These are phyloP conservation scores for Veloboletus limbatus DNA, from an alignment of 1,284 basidiomycete genomes.

Conservation along the genomic window DNA sequence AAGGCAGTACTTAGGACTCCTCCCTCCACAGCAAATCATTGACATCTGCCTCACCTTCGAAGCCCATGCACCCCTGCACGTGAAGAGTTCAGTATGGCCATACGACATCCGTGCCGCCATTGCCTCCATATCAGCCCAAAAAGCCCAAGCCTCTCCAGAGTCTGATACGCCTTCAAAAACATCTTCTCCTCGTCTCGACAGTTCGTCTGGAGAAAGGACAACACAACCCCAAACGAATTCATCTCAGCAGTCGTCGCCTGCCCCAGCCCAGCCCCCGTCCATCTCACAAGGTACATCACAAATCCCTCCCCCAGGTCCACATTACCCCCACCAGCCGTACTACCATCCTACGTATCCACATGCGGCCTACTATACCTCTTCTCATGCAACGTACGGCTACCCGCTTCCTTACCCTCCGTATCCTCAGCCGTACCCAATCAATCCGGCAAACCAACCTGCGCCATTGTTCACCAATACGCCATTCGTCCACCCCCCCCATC, in stretches of 20 bases:
- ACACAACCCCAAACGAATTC: conserved; percentile 22
- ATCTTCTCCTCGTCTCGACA: conserved; percentile 9
- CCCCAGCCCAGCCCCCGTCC: conserved; percentile 20
- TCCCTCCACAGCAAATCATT: conserved; percentile 65
- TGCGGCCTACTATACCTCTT: conserved; percentile 50
- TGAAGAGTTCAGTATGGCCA: conserved; percentile 66
- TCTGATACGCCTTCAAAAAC: conserved; percentile 10
- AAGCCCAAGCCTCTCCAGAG: conserved; percentile 17
- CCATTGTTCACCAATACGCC: conserved; percentile 30
- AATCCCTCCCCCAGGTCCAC: conserved; percentile 36
- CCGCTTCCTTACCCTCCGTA: conserved; percentile 42
- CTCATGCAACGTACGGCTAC: conserved; percentile 35
- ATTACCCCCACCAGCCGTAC: conserved; percentile 48
- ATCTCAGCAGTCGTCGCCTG: conserved; percentile 16
- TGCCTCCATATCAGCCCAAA: conserved; percentile 43
- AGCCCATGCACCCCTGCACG: conserved; percentile 56
- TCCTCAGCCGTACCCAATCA: conserved; percentile 39
- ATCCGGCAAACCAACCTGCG: conserved; percentile 29
- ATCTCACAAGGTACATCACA: conserved; percentile 22
- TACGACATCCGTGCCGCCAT: conserved; percentile 62
- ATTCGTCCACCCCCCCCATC: conserved; percentile 23
- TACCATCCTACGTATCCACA: conserved; percentile 56
- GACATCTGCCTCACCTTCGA: conserved; percentile 74
- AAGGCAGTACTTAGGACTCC: conserved; percentile 61
- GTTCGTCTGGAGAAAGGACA: conserved; percentile 16